Evolutionary conservation across 768 basidiomycete species (phyloP), one percentile per base, ranked within the genome.

Genomic region (Psilocybe tampanensis): DNA sequence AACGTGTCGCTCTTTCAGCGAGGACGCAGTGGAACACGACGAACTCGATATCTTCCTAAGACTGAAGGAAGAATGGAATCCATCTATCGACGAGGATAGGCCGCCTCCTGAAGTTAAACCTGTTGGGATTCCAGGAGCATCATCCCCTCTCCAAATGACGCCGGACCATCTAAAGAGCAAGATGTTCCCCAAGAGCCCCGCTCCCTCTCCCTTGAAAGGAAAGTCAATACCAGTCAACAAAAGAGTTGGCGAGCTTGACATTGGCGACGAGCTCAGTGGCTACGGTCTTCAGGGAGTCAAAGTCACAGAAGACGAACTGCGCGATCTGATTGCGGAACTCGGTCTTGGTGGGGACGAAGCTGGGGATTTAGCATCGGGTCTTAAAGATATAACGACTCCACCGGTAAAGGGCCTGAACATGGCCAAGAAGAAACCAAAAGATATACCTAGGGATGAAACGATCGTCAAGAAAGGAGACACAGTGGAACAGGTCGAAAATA

Each of bases 121-220:
- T 11, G 80, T 93, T 49, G 92, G 92, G 53, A 89, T 94, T 6
- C 90, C 93, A 2, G 92, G 92, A 3, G 92, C 89, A 0, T 76
- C 82, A 24, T 77, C 85, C 8, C 90, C 92, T 9, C 73, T 85
- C 8, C 84, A 93, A 67, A 93, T 93, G 88, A 89, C 87, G 7
- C 88, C 89, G n/a, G 83, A 88, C 39, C 87, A 79, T 47, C 78
- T 93, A 63, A 85, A 76, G 64, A 80, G 77, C 54, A 81, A 83
- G 64, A 76, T 84, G 45, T 76, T 85, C 39, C 79, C 83, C 48
- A 64, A 68, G n/a, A 56, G 54, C 18, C 69, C 75, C 41, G 68
- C 74, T 0, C 65, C 70, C 12, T 80, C 79, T n/a, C 82, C 81
- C 12, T 68, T 78, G 44, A 81, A 76, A 57, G 71, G 60, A 12